Percentiles rank a stretch among this genome's conserved stretches.
Evolutionary conservation across 2,329 filamentous ascomycete genomes (phyloP).

Genomic region (Claviceps citrina): DNA sequence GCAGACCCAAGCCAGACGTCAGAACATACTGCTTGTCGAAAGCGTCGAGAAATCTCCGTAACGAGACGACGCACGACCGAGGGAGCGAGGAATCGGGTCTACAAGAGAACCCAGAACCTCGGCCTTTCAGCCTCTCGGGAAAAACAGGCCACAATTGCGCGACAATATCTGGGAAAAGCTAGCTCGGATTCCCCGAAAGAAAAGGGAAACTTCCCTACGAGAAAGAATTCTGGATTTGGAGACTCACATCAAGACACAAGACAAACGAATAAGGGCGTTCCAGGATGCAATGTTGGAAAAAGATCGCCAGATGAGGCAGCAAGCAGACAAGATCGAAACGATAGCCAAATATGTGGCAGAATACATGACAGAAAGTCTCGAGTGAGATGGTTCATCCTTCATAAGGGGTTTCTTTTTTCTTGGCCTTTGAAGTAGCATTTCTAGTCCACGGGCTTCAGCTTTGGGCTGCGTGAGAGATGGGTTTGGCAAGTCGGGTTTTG

Average conservation of each 20-base stretch:
- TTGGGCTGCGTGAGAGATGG: too few species aligned
- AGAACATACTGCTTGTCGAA: neutral
- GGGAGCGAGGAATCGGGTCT: too few species aligned
- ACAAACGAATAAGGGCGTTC: too few species aligned
- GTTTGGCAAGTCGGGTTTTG: too few species aligned
- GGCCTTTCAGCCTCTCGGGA: neutral
- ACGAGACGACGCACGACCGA: too few species aligned
- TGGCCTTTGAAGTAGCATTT: neutral
- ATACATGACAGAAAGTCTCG: neutral
- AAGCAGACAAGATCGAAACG: neutral
- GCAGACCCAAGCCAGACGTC: neutral
- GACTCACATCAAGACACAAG: neutral
- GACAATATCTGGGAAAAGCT: neutral
- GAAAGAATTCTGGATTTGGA: neutral
- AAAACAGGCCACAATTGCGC: neutral
- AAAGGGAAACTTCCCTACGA: neutral
- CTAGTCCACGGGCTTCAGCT: too few species aligned
- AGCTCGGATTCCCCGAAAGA: neutral
- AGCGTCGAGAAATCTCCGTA: too few species aligned
- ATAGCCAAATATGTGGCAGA: neutral
- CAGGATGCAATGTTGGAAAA: neutral
- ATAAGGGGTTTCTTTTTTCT: neutral
- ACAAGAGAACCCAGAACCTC: neutral
- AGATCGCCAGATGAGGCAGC: neutral
- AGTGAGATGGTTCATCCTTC: neutral